phyloP scores from a whole-genome alignment of 1,284 basidiomycete genomes.

The Ceratobasidium papillatum region DNA sequence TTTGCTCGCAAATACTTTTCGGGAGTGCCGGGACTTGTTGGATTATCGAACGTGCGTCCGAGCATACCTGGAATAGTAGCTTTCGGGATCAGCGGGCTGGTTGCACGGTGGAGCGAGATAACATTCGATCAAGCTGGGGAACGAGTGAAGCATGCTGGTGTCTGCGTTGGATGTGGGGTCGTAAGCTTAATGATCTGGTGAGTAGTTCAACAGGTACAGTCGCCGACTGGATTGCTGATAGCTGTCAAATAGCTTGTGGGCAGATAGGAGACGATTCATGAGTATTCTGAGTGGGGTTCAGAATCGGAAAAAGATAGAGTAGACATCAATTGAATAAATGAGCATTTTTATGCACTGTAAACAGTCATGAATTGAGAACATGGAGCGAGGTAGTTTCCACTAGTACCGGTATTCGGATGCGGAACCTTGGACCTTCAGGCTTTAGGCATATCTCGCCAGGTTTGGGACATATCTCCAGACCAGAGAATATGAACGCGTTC shows the following conservation, averaged over 20 bases:
- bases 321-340: too few species aligned
- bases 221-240: not conserved
- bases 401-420: too few species aligned
- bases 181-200: conserved; percentile 23
- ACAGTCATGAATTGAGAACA: too few species aligned
- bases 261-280: conserved; percentile 13
- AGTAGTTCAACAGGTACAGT: not conserved
- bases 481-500: too few species aligned
- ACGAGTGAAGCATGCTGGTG: not conserved
- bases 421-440: too few species aligned
- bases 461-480: too few species aligned
- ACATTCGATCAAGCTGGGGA: conserved; percentile 2
- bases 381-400: too few species aligned
- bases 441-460: too few species aligned
- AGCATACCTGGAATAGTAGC: conserved; percentile 4
- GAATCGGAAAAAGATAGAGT: not conserved
- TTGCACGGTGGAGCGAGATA: conserved; percentile 24
- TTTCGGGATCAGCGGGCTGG: conserved; percentile 3
- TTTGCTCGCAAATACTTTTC: conserved; percentile 44
- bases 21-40: not conserved
- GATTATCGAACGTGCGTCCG: not conserved
- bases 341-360: too few species aligned
- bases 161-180: conserved; percentile 29
- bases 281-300: conserved; percentile 2
- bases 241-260: not conserved